Conservation (phyloP, 1,139 yeast genomes). For the Diutina mesorugosa region DNA sequence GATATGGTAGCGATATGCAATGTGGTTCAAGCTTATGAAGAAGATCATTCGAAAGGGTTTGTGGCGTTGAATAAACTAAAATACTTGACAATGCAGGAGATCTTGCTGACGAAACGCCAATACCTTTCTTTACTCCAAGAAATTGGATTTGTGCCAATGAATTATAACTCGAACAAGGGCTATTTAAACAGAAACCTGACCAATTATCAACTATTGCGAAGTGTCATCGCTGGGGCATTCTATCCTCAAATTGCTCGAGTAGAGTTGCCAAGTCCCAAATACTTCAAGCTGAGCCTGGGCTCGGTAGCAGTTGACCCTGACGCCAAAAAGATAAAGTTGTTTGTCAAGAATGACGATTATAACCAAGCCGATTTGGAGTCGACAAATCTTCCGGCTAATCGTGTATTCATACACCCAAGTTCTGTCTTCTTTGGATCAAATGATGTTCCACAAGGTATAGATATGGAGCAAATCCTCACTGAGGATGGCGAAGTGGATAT, state of each 20-base stretch:
- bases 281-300: slow-evolving; percentile 57
- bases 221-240: slow-evolving; percentile 68
- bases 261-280: slow-evolving; percentile 73
- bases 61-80: slow-evolving; percentile 54
- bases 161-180: slow-evolving; percentile 15
- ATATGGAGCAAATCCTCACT: slow-evolving; percentile 13
- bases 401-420: slow-evolving; percentile 79
- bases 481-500: slow-evolving; percentile 28
- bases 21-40: slow-evolving; percentile 40
- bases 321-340: slow-evolving; percentile 57
- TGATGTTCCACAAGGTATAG: slow-evolving; percentile 6
- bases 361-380: slow-evolving; percentile 6
- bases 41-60: slow-evolving; percentile 30
- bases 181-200: slow-evolving; percentile 34
- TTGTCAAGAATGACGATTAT: slow-evolving; percentile 45
- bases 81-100: slow-evolving; percentile 52
- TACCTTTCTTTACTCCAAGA: slow-evolving; percentile 57
- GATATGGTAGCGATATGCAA: slow-evolving; percentile 59
- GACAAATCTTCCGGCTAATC: slow-evolving; percentile 34
- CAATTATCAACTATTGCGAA: slow-evolving; percentile 41
- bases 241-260: slow-evolving; percentile 77
- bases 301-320: slow-evolving; percentile 79
- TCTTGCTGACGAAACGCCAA: slow-evolving; percentile 57
- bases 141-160: slow-evolving; percentile 57
- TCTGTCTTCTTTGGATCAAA: slow-evolving; percentile 43